Evolutionary conservation across 169 alveolate genomes (phyloP).

Genomic region (Plasmodium inui): DNA sequence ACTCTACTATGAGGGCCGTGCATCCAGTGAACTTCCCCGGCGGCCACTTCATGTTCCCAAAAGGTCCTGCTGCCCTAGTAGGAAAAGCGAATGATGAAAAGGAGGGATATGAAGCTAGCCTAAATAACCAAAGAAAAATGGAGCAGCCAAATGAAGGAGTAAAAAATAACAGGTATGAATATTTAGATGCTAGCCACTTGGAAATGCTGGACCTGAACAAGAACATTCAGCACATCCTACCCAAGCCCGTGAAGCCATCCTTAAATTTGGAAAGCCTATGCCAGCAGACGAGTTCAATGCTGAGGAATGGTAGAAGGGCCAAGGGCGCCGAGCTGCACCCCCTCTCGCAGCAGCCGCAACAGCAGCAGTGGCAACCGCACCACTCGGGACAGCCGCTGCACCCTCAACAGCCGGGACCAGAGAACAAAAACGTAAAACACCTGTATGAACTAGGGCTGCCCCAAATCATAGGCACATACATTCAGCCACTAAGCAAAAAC

Average conservation of each 20-base stretch:
- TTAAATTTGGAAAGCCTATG: constrained; percentile 69
- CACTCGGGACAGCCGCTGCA: not conserved
- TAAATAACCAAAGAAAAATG: constrained; percentile 2
- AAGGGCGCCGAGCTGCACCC: constrained; percentile 1
- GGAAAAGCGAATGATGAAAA: constrained; percentile 24
- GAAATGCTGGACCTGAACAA: constrained; percentile 74
- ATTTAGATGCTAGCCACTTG: constrained; percentile 72
- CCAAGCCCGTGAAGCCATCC: constrained; percentile 72
- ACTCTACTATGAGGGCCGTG: constrained; percentile 30
- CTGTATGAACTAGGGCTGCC: constrained; percentile 61
- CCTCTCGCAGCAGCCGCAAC: not conserved
- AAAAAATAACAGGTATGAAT: constrained; percentile 40
- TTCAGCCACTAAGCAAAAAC: constrained; percentile 65
- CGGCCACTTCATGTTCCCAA: constrained; percentile 29
- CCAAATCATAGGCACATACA: constrained; percentile 67
- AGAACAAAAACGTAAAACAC: constrained; percentile 28
- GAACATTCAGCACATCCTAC: constrained; percentile 36
- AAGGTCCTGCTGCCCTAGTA: constrained; percentile 1
- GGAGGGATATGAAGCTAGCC: constrained; percentile 12
- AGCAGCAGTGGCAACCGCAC: not conserved
- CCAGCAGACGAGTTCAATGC: constrained; percentile 44
- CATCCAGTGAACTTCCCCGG: constrained; percentile 39
- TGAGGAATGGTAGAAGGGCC: constrained; percentile 5
- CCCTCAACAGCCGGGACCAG: not conserved
- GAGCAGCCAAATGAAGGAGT: constrained; percentile 8